Evolutionary conservation across 2,329 filamentous ascomycete genomes (phyloP).

Genomic region (Huntiella moniliformis): DNA sequence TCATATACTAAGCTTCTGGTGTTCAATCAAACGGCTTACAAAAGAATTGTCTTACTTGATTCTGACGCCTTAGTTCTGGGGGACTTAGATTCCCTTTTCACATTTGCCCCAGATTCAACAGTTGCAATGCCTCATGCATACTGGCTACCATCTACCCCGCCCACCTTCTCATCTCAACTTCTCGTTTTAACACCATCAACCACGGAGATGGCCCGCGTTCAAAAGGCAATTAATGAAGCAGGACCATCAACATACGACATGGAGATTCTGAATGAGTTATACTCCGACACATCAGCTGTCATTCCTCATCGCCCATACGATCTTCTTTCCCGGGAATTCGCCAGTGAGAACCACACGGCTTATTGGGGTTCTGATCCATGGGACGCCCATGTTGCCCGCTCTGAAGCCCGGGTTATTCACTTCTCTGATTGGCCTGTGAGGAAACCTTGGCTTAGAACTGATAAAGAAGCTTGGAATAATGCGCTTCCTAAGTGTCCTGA

Average conservation of each 20-base stretch:
- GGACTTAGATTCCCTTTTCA: slow-evolving; percentile 50
- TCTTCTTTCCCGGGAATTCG: slow-evolving; percentile 42
- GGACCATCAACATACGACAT: slow-evolving; percentile 34
- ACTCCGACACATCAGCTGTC: slow-evolving; percentile 36
- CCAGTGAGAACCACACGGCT: slow-evolving; percentile 27
- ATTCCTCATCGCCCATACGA: slow-evolving; percentile 45
- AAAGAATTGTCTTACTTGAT: slow-evolving; percentile 29
- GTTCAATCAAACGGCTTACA: slow-evolving; percentile 46
- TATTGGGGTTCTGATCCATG: slow-evolving; percentile 27
- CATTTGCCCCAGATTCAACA: slow-evolving; percentile 35
- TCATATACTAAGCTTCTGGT: slow-evolving; percentile 50
- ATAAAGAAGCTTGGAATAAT: slow-evolving; percentile 3
- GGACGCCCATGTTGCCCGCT: slow-evolving; percentile 32
- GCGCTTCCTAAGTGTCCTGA: slow-evolving; percentile 12
- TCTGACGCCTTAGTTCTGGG: slow-evolving; percentile 45
- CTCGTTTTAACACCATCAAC: slow-evolving; percentile 41
- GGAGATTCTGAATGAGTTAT: slow-evolving; percentile 46
- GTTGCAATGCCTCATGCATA: slow-evolving; percentile 55
- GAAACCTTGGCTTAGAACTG: slow-evolving; percentile 30
- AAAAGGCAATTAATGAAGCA: slow-evolving; percentile 14
- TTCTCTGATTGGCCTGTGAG: slow-evolving; percentile 55
- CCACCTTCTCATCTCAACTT: slow-evolving; percentile 39
- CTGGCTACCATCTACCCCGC: slow-evolving; percentile 38
- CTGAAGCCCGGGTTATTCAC: slow-evolving; percentile 47
- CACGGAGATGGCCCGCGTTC: slow-evolving; percentile 26